Percentiles rank a stretch among this genome's conserved stretches.
phyloP scores from a whole-genome alignment of 805 yeast genomes.

The Candida vaughaniae region DNA sequence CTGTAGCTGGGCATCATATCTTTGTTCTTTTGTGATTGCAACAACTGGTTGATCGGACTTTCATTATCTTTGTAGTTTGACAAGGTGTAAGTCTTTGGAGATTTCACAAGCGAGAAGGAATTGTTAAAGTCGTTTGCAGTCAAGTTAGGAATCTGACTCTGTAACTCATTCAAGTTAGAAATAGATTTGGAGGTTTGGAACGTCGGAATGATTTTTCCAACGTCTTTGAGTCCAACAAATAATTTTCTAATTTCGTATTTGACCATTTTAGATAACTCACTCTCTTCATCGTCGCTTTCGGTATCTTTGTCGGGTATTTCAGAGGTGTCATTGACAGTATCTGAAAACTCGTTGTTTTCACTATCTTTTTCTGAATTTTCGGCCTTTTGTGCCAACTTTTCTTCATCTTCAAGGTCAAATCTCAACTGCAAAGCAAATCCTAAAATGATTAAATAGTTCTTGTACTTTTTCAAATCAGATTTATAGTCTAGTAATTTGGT shows the following conservation, averaged over 20 bases:
- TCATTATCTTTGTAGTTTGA: conserved; percentile 34
- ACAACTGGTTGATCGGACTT: conserved; percentile 37
- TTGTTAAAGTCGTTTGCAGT: conserved; percentile 17
- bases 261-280: conserved; percentile 33
- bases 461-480: conserved; percentile 44
- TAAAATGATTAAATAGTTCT: conserved; percentile 43
- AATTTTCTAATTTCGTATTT: conserved; percentile 32
- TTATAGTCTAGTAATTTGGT: conserved; percentile 43
- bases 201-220: conserved; percentile 34
- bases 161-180: conserved; percentile 16
- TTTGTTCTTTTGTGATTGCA: conserved; percentile 17
- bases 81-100: conserved; percentile 42
- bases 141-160: conserved; percentile 13
- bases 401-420: conserved; percentile 39
- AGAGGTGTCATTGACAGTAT: conserved; percentile 2
- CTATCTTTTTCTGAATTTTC: conserved; percentile 1
- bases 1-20: conserved; percentile 31
- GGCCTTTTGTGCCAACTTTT: conserved; percentile 11
- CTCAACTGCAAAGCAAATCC: conserved; percentile 50
- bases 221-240: conserved; percentile 29
- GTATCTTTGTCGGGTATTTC: conserved; percentile 6
- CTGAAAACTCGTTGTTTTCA: conserved; percentile 6
- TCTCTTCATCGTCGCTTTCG: conserved; percentile 18
- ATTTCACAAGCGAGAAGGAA: conserved; percentile 30
- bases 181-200: conserved; percentile 29